phyloP scores from a whole-genome alignment of 495 filamentous ascomycete species.

The Aspergillus sclerotiicarbonarius region DNA sequence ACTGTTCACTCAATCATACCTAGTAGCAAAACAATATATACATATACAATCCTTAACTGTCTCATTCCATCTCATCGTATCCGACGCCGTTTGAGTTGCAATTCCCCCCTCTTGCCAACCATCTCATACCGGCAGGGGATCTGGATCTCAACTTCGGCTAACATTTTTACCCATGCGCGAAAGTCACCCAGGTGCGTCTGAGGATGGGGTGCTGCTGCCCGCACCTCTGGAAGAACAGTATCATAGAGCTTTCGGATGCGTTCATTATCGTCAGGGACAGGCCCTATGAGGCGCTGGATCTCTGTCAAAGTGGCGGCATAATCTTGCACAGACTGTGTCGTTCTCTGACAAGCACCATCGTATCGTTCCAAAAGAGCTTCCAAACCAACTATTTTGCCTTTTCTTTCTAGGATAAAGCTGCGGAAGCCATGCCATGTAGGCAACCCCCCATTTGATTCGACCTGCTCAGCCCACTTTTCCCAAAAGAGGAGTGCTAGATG shows the following conservation, averaged over 20 bases:
- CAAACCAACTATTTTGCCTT: no score
- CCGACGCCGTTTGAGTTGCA: neutral
- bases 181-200: neutral
- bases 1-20: no score
- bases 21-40: no score
- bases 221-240: slow-evolving; percentile 8
- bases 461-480: slow-evolving; percentile 2
- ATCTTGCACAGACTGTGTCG: neutral
- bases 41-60: no score
- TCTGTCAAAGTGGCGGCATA: neutral
- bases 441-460: neutral
- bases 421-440: neutral
- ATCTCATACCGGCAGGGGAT: neutral
- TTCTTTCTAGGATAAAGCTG: neutral
- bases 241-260: slow-evolving; percentile 11
- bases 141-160: neutral
- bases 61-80: neutral
- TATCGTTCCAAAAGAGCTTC: neutral
- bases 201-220: neutral
- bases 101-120: neutral
- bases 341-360: neutral
- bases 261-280: slow-evolving; percentile 1
- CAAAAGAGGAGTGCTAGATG: neutral
- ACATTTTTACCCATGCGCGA: neutral
- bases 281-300: neutral